A percentile compares a stretch with the other conserved stretches of the same genome.
Evolutionary conservation across 495 filamentous ascomycete species (phyloP).

Genomic region (Tetracladium setigerum): DNA sequence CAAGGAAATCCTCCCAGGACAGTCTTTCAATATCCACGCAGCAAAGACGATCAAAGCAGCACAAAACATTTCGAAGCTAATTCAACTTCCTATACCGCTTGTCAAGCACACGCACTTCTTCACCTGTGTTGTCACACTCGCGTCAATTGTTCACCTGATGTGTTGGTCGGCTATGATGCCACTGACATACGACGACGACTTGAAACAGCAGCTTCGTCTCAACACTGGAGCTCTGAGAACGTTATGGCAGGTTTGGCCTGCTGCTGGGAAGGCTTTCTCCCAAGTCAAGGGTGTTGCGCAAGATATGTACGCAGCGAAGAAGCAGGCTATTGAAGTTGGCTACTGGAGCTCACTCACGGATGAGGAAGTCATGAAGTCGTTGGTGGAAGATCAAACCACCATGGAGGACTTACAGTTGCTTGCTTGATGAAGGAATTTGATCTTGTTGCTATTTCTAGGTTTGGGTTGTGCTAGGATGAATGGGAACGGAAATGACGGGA

Average conservation of each 20-base stretch:
- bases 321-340: slow-evolving; percentile 38
- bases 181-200: slow-evolving; percentile 52
- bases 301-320: slow-evolving; percentile 52
- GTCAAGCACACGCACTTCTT: slow-evolving; percentile 82
- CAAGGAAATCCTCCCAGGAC: slow-evolving; percentile 42
- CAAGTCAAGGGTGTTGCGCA: slow-evolving; percentile 69
- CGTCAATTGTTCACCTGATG: slow-evolving; percentile 53
- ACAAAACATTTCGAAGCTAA: slow-evolving; percentile 66
- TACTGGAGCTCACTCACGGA: slow-evolving; percentile 46
- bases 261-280: slow-evolving; percentile 61
- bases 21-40: slow-evolving; percentile 62
- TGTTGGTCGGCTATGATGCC: slow-evolving; percentile 51
- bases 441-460: too few species aligned
- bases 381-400: slow-evolving; percentile 44
- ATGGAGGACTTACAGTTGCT: slow-evolving; percentile 39
- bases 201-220: slow-evolving; percentile 70
- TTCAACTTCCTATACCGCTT: slow-evolving; percentile 66
- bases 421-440: not conserved
- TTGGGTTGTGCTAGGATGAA: too few species aligned
- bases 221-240: slow-evolving; percentile 78
- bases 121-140: slow-evolving; percentile 72
- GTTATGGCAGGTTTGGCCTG: slow-evolving; percentile 67
- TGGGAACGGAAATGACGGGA: too few species aligned
- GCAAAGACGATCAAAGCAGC: slow-evolving; percentile 74
- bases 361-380: slow-evolving; percentile 46